Evolutionary conservation across 495 filamentous ascomycete species (phyloP).

Genomic region (Penicillium pulvis): DNA sequence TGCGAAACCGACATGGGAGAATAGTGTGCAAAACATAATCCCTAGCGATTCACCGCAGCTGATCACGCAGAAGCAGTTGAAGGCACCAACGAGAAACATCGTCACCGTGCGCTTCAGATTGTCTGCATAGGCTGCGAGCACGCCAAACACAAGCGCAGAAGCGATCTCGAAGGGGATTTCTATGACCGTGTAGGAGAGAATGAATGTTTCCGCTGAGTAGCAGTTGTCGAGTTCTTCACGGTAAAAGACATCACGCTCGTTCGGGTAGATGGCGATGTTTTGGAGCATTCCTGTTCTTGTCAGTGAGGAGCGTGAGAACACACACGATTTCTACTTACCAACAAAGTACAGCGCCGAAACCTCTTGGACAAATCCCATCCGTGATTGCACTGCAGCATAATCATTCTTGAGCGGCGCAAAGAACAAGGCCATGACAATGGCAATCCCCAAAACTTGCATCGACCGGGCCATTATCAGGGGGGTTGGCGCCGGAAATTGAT

Average conservation of each 20-base stretch:
- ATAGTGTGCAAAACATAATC: constrained; percentile 77
- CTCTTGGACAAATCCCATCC: constrained; percentile 70
- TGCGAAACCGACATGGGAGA: constrained; percentile 72
- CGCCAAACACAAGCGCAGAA: constrained; percentile 62
- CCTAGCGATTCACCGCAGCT: constrained; percentile 74
- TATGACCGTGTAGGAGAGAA: constrained; percentile 63
- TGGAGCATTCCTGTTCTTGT: constrained; percentile 65
- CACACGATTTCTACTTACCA: constrained; percentile 53
- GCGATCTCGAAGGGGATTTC: constrained; percentile 71
- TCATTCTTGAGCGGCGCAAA: constrained; percentile 70
- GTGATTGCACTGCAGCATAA: constrained; percentile 68
- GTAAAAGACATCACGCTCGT: constrained; percentile 70
- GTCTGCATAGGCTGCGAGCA: constrained; percentile 59
- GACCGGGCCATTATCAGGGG: constrained; percentile 62
- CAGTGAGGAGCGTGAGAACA: not conserved
- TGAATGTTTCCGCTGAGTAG: constrained; percentile 68
- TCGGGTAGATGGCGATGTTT: constrained; percentile 72
- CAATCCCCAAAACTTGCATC: constrained; percentile 68
- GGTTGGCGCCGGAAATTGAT: constrained; percentile 72
- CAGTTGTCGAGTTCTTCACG: constrained; percentile 68
- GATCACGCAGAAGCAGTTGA: constrained; percentile 72
- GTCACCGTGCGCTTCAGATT: constrained; percentile 60
- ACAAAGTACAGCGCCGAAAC: constrained; percentile 72
- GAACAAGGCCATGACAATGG: constrained; percentile 66
- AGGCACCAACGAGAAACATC: constrained; percentile 66